These are phyloP conservation scores for Teratosphaeriaceae sp. DNA, from an alignment of 2,329 filamentous ascomycete species.

Conservation along the genomic window DNA sequence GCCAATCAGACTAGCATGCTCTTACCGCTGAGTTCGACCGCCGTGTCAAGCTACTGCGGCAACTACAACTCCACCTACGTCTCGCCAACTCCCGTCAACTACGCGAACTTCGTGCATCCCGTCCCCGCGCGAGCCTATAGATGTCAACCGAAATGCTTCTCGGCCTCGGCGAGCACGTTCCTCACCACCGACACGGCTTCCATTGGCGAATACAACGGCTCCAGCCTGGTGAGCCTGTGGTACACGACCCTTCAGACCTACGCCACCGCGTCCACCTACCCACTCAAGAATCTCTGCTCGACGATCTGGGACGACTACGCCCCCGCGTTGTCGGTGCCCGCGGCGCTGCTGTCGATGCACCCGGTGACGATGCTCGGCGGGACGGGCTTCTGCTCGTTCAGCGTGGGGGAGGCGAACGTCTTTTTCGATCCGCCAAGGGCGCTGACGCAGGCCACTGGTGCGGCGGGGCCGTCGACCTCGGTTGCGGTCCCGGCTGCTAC, in stretches of 20 bases:
- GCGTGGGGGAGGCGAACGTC: slow-evolving; percentile 8
- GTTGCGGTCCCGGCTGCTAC: background rate
- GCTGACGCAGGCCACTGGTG: slow-evolving; percentile 1
- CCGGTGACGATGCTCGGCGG: slow-evolving; percentile 7
- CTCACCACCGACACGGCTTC: background rate
- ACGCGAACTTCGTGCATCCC: slow-evolving; percentile 13
- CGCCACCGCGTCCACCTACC: slow-evolving; percentile 3
- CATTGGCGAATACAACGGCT: background rate
- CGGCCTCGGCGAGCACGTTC: background rate
- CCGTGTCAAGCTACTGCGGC: slow-evolving; percentile 14
- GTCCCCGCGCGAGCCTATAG: slow-evolving; percentile 16
- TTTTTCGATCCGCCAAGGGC: slow-evolving; percentile 19
- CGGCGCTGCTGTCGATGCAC: slow-evolving; percentile 12
- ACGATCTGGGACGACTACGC: slow-evolving; percentile 20
- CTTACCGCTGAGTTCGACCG: slow-evolving; percentile 11
- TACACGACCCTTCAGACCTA: slow-evolving; percentile 2
- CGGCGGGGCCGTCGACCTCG: background rate
- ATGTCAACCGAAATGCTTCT: slow-evolving; percentile 18
- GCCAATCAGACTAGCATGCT: slow-evolving; percentile 7
- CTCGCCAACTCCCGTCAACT: slow-evolving; percentile 13
- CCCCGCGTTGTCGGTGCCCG: slow-evolving; percentile 14
- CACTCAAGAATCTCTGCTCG: slow-evolving; percentile 14
- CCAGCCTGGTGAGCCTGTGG: background rate
- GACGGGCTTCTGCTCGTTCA: slow-evolving; percentile 6
- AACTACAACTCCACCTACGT: slow-evolving; percentile 11